Evolutionary conservation across 2,329 filamentous ascomycete species (phyloP), one percentile per base, ranked within the genome.

Genomic region (Furcasterigmium furcatum): DNA sequence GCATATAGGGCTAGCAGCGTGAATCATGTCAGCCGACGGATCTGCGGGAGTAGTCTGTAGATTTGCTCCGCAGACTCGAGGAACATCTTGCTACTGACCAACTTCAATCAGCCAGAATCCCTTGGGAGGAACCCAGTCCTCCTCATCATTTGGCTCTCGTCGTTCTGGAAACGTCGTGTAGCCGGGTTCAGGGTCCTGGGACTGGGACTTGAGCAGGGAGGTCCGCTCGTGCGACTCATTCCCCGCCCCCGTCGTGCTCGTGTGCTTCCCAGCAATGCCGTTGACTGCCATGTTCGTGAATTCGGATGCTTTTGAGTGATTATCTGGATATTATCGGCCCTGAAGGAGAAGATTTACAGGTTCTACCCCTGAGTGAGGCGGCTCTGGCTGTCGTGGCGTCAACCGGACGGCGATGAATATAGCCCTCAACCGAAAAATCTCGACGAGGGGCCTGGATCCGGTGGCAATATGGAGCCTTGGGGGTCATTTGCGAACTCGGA

Each of bases 1-100:
- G 75, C 72, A 68, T 84, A 81, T 54, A 85, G 81, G 24, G 80
- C 78, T 32, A 16, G 30, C 14, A 16, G 9, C 6, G 30, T 32
- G 14, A n/a, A n/a, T n/a, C n/a, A n/a, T n/a, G n/a, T n/a, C n/a
- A n/a, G n/a, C n/a, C n/a, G n/a, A n/a, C n/a, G n/a, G n/a, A n/a
- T n/a, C n/a, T n/a, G n/a, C n/a, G n/a, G n/a, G n/a, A n/a, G n/a
- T n/a, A n/a, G n/a, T n/a, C n/a, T n/a, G n/a, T n/a, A n/a, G 30
- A 16, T 32, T 9, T 32, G 7, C 16, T 8, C 5, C 16, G 30
- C 14, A n/a, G 30, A 32, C 13, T 32, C 30, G 30, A 16, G 5
- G 13, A 32, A 32, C 30, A 32, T 32, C 14, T 13, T 32, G 30
- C 27, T 30, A 32, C 30, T 32, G 14, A 32, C 30, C 30, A 16